Conservation (phyloP, 208 protist species). For the Tritrichomonas musculus region DNA sequence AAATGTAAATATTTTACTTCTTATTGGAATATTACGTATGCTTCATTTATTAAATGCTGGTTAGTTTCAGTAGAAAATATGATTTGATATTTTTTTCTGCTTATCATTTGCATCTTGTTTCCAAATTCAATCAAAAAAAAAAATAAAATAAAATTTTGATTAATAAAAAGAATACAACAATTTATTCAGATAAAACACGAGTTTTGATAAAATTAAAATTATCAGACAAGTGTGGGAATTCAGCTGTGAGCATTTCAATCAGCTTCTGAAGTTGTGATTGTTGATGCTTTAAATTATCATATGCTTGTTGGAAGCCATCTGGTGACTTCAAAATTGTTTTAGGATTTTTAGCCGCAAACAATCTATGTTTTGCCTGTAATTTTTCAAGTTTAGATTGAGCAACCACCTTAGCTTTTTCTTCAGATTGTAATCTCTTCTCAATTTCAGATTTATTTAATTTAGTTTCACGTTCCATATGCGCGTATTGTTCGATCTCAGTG, state of each 20-base stretch:
- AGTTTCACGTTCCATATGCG: neutral
- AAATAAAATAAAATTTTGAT: no score
- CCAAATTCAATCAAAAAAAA: no score
- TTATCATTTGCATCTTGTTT: no score
- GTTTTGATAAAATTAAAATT: neutral
- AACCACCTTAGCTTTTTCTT: neutral
- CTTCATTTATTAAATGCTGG: no score
- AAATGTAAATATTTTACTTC: no score
- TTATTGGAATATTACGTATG: no score
- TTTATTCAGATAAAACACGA: no score
- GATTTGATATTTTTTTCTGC: no score
- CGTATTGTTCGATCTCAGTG: neutral
- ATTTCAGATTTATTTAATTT: neutral
- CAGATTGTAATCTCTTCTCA: neutral
- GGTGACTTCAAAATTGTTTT: neutral
- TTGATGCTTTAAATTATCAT: neutral
- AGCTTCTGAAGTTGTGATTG: neutral
- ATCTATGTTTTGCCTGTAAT: neutral
- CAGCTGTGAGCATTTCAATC: neutral
- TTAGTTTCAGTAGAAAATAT: no score
- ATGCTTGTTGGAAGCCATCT: neutral
- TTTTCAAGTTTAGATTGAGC: neutral
- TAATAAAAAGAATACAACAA: no score
- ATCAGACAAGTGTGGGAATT: neutral
- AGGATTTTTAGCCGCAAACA: neutral